These are phyloP conservation scores for Flaveria trinervia DNA, from an alignment of 129 eudicot species.

Conservation along the genomic window DNA sequence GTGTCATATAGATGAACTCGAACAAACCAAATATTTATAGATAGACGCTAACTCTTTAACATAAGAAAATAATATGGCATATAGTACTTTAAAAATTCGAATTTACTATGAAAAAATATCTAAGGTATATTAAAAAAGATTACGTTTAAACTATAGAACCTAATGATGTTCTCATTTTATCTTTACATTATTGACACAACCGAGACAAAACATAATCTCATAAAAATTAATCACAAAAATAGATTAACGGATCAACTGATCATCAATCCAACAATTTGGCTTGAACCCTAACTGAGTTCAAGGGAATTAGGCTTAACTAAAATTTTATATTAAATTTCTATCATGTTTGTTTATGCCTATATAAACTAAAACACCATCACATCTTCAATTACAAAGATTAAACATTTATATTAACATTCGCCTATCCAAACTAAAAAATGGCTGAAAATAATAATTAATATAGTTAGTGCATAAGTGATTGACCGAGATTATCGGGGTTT, in stretches of 20 bases:
- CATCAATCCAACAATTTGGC: background rate
- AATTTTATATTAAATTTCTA: background rate
- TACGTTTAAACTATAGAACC: background rate
- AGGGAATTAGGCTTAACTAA: background rate
- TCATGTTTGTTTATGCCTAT: background rate
- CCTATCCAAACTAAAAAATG: conserved; percentile 11
- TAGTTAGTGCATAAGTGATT: conserved; percentile 42
- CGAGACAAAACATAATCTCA: background rate
- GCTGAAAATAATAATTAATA: conserved; percentile 4
- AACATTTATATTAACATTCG: background rate
- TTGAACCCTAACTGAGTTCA: background rate
- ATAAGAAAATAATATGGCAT: no score
- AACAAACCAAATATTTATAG: no score
- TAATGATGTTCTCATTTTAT: background rate
- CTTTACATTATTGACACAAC: no score
- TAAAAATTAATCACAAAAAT: background rate
- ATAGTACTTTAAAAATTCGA: no score
- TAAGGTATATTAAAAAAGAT: background rate
- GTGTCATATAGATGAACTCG: no score
- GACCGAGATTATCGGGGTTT: conserved; percentile 60
- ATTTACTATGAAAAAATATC: no score
- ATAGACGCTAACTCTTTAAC: background rate
- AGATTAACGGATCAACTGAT: background rate
- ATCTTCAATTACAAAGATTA: background rate
- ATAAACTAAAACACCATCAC: background rate